Evolutionary conservation across 441 rosid genomes (phyloP).

Genomic region (Gossypium aridum): DNA sequence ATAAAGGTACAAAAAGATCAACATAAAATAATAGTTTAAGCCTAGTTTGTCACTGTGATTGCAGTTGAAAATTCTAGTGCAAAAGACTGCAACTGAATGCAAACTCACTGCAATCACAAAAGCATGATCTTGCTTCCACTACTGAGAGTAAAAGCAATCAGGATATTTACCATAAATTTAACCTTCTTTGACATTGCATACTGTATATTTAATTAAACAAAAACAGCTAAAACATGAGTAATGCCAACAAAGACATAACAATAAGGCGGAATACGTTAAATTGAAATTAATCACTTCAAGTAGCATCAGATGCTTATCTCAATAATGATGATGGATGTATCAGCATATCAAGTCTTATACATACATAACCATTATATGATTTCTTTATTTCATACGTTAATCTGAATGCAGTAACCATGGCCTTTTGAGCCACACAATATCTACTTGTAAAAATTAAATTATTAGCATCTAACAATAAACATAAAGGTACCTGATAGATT

Average conservation of each 20-base stretch:
- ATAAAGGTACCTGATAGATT: conserved; percentile 60
- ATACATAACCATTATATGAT: background rate
- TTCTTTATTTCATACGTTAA: background rate
- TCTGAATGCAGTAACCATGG: background rate
- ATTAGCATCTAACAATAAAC: background rate
- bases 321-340: background rate
- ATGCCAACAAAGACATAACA: too few species aligned
- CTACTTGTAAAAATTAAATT: background rate
- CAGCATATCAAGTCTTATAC: background rate
- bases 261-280: too few species aligned
- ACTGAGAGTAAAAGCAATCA: background rate
- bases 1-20: background rate
- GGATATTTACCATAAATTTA: background rate
- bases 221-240: background rate
- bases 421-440: background rate
- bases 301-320: background rate
- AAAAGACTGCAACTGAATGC: background rate
- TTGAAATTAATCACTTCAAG: background rate
- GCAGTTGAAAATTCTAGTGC: background rate
- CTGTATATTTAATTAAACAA: background rate
- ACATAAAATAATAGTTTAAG: background rate
- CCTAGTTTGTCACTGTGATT: background rate
- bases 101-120: background rate
- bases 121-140: background rate
- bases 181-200: background rate